Conservation (phyloP, 331 rosid genomes). For the Arachis monticola region DNA sequence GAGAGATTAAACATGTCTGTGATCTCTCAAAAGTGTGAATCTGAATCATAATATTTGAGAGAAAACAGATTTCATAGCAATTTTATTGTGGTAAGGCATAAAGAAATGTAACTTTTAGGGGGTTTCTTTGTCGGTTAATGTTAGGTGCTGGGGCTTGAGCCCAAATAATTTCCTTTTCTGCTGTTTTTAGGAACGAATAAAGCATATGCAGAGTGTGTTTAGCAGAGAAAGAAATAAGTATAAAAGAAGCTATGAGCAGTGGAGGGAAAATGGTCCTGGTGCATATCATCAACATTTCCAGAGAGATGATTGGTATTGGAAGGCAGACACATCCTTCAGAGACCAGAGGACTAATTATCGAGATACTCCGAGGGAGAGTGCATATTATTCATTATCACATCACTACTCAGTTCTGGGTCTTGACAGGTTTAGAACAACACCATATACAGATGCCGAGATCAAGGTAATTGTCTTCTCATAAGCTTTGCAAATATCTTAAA, state of each 20-base stretch:
- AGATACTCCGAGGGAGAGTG: constrained; percentile 61
- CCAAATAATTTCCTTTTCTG: constrained; percentile 18
- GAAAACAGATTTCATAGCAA: constrained; percentile 19
- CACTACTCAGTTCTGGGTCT: constrained; percentile 91
- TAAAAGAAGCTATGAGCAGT: constrained; percentile 62
- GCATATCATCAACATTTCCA: constrained; percentile 67
- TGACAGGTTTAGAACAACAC: constrained; percentile 79
- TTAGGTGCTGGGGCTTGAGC: constrained; percentile 3
- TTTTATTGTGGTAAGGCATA: constrained; percentile 5
- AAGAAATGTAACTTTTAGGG: constrained; percentile 19
- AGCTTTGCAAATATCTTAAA: neutral
- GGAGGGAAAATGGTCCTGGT: constrained; percentile 68
- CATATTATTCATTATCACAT: constrained; percentile 65
- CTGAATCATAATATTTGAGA: constrained; percentile 1
- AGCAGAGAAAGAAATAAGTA: constrained; percentile 87
- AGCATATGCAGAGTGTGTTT: constrained; percentile 85
- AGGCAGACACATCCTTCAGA: constrained; percentile 63
- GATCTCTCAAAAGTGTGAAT: constrained; percentile 9
- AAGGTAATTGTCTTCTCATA: constrained; percentile 56
- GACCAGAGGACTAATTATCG: constrained; percentile 60
- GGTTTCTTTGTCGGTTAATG: constrained; percentile 23
- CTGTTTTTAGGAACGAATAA: constrained; percentile 72
- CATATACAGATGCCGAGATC: constrained; percentile 85
- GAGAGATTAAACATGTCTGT: constrained; percentile 12
- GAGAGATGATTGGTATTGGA: constrained; percentile 95